Conservation (phyloP, 2,329 filamentous ascomycete species). For the Trichophyton equinum region DNA sequence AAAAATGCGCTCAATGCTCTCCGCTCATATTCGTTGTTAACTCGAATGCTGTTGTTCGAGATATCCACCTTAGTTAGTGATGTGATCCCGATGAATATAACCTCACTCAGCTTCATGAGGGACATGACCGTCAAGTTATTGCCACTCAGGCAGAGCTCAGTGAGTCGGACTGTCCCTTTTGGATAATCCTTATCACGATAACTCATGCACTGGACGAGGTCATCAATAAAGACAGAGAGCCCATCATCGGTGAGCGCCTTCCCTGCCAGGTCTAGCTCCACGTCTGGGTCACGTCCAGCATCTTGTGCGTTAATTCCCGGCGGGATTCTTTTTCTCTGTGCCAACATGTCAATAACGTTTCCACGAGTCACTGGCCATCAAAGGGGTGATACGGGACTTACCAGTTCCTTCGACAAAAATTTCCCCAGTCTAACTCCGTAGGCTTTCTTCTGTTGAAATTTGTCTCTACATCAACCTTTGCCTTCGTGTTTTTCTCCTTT, state of each 20-base stretch:
- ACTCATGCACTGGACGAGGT: slow-evolving; percentile 29
- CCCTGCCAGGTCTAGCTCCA: slow-evolving; percentile 36
- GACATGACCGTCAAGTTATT: slow-evolving; percentile 34
- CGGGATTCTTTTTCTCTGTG: slow-evolving; percentile 27
- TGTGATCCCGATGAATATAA: slow-evolving; percentile 31
- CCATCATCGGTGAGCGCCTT: slow-evolving; percentile 38
- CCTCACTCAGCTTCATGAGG: slow-evolving; percentile 29
- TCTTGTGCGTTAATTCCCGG: slow-evolving; percentile 19
- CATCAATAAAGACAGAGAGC: slow-evolving; percentile 31
- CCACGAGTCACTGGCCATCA: background rate
- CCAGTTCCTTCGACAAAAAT: slow-evolving; percentile 35
- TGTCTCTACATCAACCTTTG: background rate
- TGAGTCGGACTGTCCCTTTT: slow-evolving; percentile 26
- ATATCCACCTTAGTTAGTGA: slow-evolving; percentile 38
- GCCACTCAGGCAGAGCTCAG: slow-evolving; percentile 35
- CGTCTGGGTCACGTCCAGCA: slow-evolving; percentile 21
- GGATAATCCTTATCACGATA: slow-evolving; percentile 22
- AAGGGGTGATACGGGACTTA: slow-evolving; percentile 12
- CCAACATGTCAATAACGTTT: background rate
- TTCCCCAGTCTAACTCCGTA: slow-evolving; percentile 35
- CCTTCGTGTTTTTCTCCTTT: no score
- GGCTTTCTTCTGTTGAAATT: slow-evolving; percentile 29
- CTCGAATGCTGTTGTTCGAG: slow-evolving; percentile 34
- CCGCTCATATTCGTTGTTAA: slow-evolving; percentile 27
- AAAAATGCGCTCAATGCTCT: slow-evolving; percentile 35